Percentiles rank a stretch among this genome's conserved stretches.
These are phyloP conservation scores for Lactarius hatsudake DNA, from an alignment of 768 basidiomycete species.

Conservation along the genomic window DNA sequence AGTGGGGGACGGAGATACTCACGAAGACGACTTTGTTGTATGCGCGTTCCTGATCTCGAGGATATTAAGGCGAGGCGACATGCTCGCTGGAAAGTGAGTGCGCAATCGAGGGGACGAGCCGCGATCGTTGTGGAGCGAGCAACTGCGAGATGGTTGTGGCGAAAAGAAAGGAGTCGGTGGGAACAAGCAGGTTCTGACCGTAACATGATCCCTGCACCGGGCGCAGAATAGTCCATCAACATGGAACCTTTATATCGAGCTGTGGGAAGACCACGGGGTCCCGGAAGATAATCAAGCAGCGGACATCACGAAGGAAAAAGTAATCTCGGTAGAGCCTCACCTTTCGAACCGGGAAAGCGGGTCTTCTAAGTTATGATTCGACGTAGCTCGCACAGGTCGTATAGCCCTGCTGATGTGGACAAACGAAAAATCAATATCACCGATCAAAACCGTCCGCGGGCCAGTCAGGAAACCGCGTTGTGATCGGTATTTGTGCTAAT, in stretches of 20 bases:
- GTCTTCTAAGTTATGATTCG: no score
- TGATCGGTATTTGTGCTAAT: not conserved
- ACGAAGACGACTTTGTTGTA: not conserved
- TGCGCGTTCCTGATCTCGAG: not conserved
- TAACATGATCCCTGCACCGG: slow-evolving; percentile 3
- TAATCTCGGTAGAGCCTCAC: not conserved
- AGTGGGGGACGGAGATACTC: not conserved
- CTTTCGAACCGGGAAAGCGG: no score
- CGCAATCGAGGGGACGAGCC: not conserved
- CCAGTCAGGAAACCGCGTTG: not conserved
- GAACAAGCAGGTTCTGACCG: not conserved
- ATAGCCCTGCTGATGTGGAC: slow-evolving; percentile 13
- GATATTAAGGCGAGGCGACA: not conserved
- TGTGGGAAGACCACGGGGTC: not conserved
- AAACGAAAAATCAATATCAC: slow-evolving; percentile 6
- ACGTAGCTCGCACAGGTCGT: not conserved
- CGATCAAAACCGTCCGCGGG: slow-evolving; percentile 8
- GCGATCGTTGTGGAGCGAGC: not conserved
- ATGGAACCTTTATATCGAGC: not conserved
- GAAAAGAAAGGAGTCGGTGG: not conserved
- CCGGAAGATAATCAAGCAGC: not conserved
- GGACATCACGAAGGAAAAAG: not conserved
- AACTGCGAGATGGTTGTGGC: not conserved
- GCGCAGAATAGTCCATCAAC: not conserved
- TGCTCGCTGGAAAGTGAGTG: not conserved